These are phyloP conservation scores for Antrodiella citrinella DNA, from an alignment of 768 basidiomycete genomes.

Conservation along the genomic window DNA sequence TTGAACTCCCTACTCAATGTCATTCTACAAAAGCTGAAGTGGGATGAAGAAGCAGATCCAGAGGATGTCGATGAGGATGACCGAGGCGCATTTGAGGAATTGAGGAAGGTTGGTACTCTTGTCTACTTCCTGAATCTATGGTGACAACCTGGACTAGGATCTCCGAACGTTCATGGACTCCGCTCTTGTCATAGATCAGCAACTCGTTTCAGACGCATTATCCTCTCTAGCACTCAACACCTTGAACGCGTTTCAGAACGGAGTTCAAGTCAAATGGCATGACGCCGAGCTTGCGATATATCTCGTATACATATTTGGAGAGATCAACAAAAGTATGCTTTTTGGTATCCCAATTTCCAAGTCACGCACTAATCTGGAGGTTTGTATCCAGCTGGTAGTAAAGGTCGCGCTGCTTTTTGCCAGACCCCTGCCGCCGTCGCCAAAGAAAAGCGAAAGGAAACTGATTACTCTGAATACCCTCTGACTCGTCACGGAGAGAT, in stretches of 20 bases:
- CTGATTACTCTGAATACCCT: conserved; percentile 73
- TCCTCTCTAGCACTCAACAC: conserved; percentile 67
- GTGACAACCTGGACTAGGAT: conserved; percentile 42
- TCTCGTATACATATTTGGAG: conserved; percentile 89
- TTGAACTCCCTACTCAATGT: conserved; percentile 70
- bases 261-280: conserved; percentile 73
- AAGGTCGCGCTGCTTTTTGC: conserved; percentile 84
- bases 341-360: not conserved
- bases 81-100: conserved; percentile 67
- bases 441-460: conserved; percentile 57
- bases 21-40: conserved; percentile 82
- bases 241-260: conserved; percentile 59
- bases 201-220: conserved; percentile 75
- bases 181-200: conserved; percentile 75
- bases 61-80: conserved; percentile 89
- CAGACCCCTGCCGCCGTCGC: conserved; percentile 54
- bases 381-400: conserved; percentile 67
- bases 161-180: conserved; percentile 82
- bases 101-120: conserved; percentile 60
- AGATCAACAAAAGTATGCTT: conserved; percentile 77
- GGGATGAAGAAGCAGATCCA: conserved; percentile 73
- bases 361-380: conserved; percentile 4
- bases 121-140: not conserved
- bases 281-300: conserved; percentile 92
- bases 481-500: conserved; percentile 89